Evolutionary conservation across 2,329 filamentous ascomycete species (phyloP).

Genomic region (Penicillium occitanis): DNA sequence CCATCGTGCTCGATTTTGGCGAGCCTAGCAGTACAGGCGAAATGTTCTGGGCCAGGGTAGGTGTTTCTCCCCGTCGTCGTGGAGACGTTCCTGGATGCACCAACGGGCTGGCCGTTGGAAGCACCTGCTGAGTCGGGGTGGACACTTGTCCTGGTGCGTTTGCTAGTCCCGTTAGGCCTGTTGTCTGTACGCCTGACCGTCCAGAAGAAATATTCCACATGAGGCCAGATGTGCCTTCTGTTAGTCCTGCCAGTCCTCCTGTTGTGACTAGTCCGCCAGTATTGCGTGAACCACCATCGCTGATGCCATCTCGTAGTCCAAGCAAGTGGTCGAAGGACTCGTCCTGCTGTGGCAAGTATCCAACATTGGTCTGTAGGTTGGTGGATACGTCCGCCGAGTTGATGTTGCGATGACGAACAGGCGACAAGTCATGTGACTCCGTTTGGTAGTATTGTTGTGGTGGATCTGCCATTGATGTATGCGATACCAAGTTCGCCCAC

Average conservation of each 20-base stretch:
- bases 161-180: not conserved
- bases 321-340: slow-evolving; percentile 2
- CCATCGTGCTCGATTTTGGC: not conserved
- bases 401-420: not conserved
- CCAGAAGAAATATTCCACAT: not conserved
- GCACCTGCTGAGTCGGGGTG: not conserved
- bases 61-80: not conserved
- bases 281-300: not conserved
- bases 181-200: not conserved
- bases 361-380: not conserved
- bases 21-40: not conserved
- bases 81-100: not conserved
- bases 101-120: not conserved
- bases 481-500: not conserved
- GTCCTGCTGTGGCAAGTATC: not conserved
- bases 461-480: not conserved
- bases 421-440: not conserved
- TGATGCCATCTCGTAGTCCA: not conserved
- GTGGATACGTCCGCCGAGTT: not conserved
- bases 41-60: not conserved
- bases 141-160: not conserved
- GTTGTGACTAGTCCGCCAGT: not conserved
- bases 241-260: not conserved
- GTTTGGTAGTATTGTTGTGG: not conserved
- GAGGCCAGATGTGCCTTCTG: not conserved